Conservation (phyloP, 2,329 filamentous ascomycete genomes). For the Aspergillus brunneoviolaceus region DNA sequence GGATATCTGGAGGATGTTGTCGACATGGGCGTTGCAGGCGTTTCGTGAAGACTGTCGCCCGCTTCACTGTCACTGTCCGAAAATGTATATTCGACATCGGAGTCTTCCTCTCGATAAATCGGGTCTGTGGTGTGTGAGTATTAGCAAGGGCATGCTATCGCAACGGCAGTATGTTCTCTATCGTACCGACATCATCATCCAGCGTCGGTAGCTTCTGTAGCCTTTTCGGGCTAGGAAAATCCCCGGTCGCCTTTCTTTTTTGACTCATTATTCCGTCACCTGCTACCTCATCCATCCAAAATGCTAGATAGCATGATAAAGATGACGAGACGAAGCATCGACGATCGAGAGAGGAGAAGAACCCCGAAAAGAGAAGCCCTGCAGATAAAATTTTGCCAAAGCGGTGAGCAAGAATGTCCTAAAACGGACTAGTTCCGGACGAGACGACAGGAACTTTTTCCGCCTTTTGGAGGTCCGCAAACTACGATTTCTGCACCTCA, state of each 20-base stretch:
- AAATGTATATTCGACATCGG: conserved; percentile 34
- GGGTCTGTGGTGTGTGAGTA: conserved; percentile 25
- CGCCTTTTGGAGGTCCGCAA: conserved; percentile 28
- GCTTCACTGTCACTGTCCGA: conserved; percentile 30
- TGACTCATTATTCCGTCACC: conserved; percentile 29
- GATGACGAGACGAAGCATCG: not conserved
- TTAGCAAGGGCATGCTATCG: not conserved
- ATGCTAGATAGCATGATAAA: conserved; percentile 4
- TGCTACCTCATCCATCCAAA: not conserved
- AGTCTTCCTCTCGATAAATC: conserved; percentile 34
- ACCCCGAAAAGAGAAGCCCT: not conserved
- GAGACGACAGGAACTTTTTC: conserved; percentile 35
- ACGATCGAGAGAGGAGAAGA: conserved; percentile 1
- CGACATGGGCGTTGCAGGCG: conserved; percentile 53
- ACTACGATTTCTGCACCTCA: conserved; percentile 22
- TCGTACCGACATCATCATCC: conserved; percentile 30
- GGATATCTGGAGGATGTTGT: conserved; percentile 53
- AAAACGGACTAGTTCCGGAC: conserved; percentile 27
- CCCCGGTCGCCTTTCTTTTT: conserved; percentile 37
- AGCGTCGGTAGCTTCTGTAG: conserved; percentile 29
- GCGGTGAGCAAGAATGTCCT: conserved; percentile 29
- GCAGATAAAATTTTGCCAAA: conserved; percentile 32
- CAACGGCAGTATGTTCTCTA: conserved; percentile 4
- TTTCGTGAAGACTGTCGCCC: conserved; percentile 41
- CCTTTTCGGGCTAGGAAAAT: conserved; percentile 30